Evolutionary conservation across 2,329 filamentous ascomycete species (phyloP), one percentile per base, ranked within the genome.

Genomic region (Trichothecium roseum): DNA sequence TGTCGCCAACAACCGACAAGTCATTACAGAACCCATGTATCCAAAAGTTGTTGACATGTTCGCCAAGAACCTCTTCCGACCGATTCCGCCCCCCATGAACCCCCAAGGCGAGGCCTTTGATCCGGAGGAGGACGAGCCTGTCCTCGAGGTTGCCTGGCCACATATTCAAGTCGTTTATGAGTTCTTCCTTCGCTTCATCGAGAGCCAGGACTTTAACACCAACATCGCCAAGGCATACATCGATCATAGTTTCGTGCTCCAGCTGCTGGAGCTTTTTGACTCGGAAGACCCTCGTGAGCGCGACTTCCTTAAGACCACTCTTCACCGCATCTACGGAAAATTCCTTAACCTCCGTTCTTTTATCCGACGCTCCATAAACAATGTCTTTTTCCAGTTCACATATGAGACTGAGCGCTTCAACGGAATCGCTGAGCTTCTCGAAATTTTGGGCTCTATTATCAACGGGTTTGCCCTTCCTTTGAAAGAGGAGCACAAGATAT

Each of bases 101-200:
- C 91, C 91, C 3, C 91, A 96, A 62, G 91, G 91, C 41, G 91
- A 98, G 59, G 91, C 91, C 1, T 98, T 96, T 53, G 91, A 98
- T 54, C 91, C 91, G 1, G 91, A 98, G 60, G 91, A 98, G 65
- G 91, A 98, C 49, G 91, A 98, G 57, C 91, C 91, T 1, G 91
- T 98, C 24, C 70, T 98, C 39, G 91, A 98, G 65, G 91, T 98
- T 26, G 91, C 91, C 5, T 98, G 91, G 91, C 91, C 91, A 7
- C 91, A 98, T 57, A 98, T 98, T 41, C 91, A 98, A 63, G 91
- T 98, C 38, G 91, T 98, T 28, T 98, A 98, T 62, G 91, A 98
- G 61, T 98, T 98, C 69, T 98, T 98, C 69, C 69, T 98, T 42
- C 77, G 91, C 40, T 98, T 98, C 63, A 98, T 98, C 49, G 91